Base-by-base conservation (phyloP, 2,329 filamentous ascomycete species). In the Cladophialophora bantiana region DNA sequence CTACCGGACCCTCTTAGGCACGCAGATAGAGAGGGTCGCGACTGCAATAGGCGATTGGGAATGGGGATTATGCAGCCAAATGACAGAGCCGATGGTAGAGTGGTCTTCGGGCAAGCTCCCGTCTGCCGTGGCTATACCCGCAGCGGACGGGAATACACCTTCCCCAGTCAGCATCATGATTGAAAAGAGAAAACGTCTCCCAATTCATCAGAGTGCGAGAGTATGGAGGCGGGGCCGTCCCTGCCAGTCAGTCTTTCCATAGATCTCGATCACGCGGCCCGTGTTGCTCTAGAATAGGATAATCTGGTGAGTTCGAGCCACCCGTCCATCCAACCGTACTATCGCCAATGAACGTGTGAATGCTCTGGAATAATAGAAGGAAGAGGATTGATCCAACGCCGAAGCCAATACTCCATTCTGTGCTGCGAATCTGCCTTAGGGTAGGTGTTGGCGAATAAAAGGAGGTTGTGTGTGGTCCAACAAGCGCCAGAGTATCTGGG, bases 401-500 rank as follows among this genome's bases (percentile, higher is more conserved):
- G 18, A 38, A 20, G 40, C 12, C 35, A 18, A 35, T 65, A 35
- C 12, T 35, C 35, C 32, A 40, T 36, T 36, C 45, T 40, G 54
- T 58, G 62, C 59, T 63, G 58, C 40, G 38, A 52, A 10, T 64
- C 56, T 66, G 65, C 66, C 61, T 67, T 66, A 57, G 57, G 35
- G 63, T 38, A 20, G 35, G 45, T 26, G 40, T 56, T 36, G 61
- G 56, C 65, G 65, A 66, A 68, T 66, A 15, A 59, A 53, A 18
- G n/a, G 18, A 45, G 31, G 35, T 40, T 31, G 50, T 50, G 31
- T 48, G 60, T 61, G 59, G 63, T 54, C 61, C 65, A 67, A 66
- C 66, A 70, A 68, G 68, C 68, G 68, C 68, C 66, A 60, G 57
- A 68, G 65, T 34, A 59, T 61, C 35, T 54, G 35, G 66, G 68